phyloP scores from a whole-genome alignment of 1,284 basidiomycete species.

The Cutaneotrichosporon sp. region DNA sequence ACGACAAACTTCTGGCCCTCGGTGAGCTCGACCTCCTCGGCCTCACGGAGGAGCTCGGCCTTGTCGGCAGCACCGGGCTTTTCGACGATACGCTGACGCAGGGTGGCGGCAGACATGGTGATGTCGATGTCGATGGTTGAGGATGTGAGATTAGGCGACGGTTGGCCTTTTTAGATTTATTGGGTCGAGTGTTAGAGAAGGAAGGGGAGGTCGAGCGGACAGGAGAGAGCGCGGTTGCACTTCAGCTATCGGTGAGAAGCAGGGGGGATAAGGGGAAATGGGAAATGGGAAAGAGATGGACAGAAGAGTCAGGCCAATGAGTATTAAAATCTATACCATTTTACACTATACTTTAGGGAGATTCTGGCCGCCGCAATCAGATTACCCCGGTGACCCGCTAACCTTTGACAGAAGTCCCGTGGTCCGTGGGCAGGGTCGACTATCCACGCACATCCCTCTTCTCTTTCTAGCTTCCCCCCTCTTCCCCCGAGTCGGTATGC shows the following conservation, averaged over 20 bases:
- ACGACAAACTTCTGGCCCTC: conserved; percentile 52
- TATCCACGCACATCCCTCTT: no score
- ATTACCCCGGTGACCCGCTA: neutral
- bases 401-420: no score
- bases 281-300: conserved; percentile 6
- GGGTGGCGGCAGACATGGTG: conserved; percentile 41
- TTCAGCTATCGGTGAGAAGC: neutral
- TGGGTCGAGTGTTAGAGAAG: neutral
- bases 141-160: neutral
- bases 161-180: neutral
- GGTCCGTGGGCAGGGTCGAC: no score
- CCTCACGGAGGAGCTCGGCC: conserved; percentile 45
- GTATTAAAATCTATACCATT: conserved; percentile 5
- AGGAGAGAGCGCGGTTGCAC: neutral
- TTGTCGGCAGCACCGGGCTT: conserved; percentile 44
- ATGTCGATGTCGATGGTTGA: neutral
- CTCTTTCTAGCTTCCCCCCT: no score
- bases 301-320: neutral
- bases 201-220: neutral
- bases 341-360: no score
- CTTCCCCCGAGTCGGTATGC: no score
- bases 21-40: conserved; percentile 47
- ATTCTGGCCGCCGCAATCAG: neutral
- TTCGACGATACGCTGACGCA: conserved; percentile 45
- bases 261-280: neutral